Base-by-base conservation (phyloP, 2,329 filamentous ascomycete genomes). In the Aspergillus ibericus region DNA sequence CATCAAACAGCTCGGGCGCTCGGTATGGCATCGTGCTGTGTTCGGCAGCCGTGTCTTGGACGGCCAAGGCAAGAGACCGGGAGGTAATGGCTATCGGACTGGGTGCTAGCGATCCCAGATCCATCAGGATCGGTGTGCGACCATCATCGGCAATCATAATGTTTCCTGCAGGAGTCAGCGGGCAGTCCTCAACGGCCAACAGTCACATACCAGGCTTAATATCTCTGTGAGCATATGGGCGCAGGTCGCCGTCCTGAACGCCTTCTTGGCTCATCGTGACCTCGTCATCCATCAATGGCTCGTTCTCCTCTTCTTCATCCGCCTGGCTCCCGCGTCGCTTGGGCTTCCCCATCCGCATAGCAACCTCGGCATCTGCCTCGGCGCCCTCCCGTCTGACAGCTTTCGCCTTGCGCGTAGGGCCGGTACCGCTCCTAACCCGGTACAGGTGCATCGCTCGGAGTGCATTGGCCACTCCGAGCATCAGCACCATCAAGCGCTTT, bases 1-100 rank as follows among this genome's bases (percentile, higher is more conserved):
- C 95, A 75, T 99, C 95, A 76, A 99, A 99, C 60, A 99, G 87
- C 77, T 99, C 95, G 0, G 95, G 95, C 1, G 95, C 95, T 59
- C 95, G 92, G 79, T 99, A 99, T 0, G 95, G 93, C 93, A 99
- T 98, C 40, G 95, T 99, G 64, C 88, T 93, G 81, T 98, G 93
- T 75, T 99, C 95, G 55, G 93, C 95, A 20, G 95, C 95, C 40
- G 87, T 90, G 75, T 99, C 95, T 78, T 98, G 95, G 35, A 96
- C 90, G 54, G 93, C 91, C 49, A 99, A 86, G 46, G 95, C 95
- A 55, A 96, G 83, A 2, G 92, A 96, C 61, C 93, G 88, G 16
- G 91, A 95, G 4, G 93, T 96, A 66, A 98, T 93, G 25, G 91
- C 86, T 58, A 92, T 91, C 1, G 95, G 95, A 1, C 91, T 92